Evolutionary conservation across 768 basidiomycete genomes (phyloP).

Genomic region (Tylopilus sp.): DNA sequence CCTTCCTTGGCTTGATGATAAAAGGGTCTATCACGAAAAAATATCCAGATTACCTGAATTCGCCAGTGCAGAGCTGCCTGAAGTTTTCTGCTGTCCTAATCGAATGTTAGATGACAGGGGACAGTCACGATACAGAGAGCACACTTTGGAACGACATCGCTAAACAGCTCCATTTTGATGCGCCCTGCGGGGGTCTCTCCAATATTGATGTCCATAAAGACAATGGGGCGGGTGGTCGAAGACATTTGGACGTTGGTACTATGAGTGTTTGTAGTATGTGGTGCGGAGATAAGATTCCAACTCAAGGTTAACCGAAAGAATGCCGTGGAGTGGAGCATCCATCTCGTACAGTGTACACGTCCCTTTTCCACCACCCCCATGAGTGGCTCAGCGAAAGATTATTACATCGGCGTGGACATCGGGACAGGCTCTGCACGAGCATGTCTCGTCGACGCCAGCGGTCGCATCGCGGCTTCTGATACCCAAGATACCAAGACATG

Average conservation of each 20-base stretch:
- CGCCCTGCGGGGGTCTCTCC: constrained; percentile 95
- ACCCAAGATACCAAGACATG: constrained; percentile 82
- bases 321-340: constrained; percentile 10
- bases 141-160: constrained; percentile 92
- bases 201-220: constrained; percentile 96
- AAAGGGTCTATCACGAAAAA: background rate
- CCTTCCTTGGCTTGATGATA: constrained; percentile 31
- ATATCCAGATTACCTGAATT: constrained; percentile 62
- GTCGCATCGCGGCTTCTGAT: constrained; percentile 72
- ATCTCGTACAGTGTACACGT: constrained; percentile 8
- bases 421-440: constrained; percentile 95
- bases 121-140: constrained; percentile 19
- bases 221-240: constrained; percentile 69
- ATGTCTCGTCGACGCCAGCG: constrained; percentile 66
- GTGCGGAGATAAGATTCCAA: background rate
- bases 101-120: constrained; percentile 2
- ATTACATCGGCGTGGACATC: constrained; percentile 78
- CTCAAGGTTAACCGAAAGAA: constrained; percentile 1
- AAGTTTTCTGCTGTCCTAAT: constrained; percentile 96
- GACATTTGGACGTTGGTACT: constrained; percentile 32
- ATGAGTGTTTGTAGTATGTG: too few relatives aligned
- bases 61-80: constrained; percentile 95
- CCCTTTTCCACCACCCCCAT: constrained; percentile 24
- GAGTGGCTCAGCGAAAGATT: constrained; percentile 35
- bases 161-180: constrained; percentile 97